phyloP scores from a whole-genome alignment of 75 land plant species.

The Larix kaempferi region DNA sequence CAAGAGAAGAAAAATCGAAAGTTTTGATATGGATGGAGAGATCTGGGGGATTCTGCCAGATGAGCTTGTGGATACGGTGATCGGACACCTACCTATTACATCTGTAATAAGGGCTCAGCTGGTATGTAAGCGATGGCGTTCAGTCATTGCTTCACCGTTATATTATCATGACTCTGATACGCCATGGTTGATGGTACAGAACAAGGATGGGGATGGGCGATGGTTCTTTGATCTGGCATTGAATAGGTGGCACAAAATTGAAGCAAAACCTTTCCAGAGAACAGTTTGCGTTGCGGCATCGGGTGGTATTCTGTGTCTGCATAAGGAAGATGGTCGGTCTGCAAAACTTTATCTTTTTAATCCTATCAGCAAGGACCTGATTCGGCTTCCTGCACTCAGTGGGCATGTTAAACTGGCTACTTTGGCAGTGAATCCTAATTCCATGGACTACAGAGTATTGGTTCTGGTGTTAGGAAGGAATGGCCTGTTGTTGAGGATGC shows the following conservation, averaged over 20 bases:
- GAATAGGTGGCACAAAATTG: constrained; percentile 11
- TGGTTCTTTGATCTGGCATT: constrained; percentile 9
- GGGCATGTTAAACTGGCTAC: constrained; percentile 5
- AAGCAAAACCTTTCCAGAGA: background rate
- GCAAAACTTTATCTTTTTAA: constrained; percentile 3
- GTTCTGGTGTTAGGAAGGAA: constrained; percentile 8
- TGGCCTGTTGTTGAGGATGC: background rate
- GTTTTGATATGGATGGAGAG: constrained; percentile 16
- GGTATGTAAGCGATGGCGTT: constrained; percentile 34
- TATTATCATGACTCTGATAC: background rate
- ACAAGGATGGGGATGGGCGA: constrained; percentile 5
- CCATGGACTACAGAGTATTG: background rate
- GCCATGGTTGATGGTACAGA: constrained; percentile 11
- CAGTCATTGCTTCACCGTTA: background rate
- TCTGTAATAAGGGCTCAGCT: constrained; percentile 13
- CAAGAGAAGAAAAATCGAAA: background rate
- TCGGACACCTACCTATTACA: constrained; percentile 24
- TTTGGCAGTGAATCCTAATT: background rate
- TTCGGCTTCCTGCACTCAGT: background rate
- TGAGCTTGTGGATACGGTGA: constrained; percentile 19
- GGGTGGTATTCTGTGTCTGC: constrained; percentile 2
- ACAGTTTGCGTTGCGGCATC: constrained; percentile 12
- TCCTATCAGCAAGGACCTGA: background rate
- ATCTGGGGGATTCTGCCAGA: constrained; percentile 28
- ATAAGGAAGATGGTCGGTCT: background rate